Conservation (phyloP, 768 basidiomycete genomes). For the Cystobasidiopsis lactophilus region DNA sequence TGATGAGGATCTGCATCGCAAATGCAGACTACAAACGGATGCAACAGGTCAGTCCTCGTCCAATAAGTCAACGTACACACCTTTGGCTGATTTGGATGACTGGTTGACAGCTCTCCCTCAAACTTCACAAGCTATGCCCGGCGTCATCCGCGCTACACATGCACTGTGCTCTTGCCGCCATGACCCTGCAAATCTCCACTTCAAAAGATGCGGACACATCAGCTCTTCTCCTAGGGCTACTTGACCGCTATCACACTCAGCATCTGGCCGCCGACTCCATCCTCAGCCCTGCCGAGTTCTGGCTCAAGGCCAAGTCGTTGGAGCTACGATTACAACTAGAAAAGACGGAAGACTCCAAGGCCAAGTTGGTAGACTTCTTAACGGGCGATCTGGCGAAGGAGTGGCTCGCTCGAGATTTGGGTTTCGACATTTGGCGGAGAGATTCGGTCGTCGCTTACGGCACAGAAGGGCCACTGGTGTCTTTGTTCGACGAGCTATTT, state of each 20-base stretch:
- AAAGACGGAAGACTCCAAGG: background rate
- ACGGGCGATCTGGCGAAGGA: constrained; percentile 1
- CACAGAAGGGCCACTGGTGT: background rate
- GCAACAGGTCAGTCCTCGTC: no score
- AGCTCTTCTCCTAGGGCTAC: background rate
- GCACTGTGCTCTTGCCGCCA: background rate
- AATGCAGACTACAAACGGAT: no score
- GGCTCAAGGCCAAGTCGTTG: background rate
- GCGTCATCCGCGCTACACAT: background rate
- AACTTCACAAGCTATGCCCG: no score
- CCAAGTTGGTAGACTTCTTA: background rate
- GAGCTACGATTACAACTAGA: background rate
- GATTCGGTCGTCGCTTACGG: constrained; percentile 8
- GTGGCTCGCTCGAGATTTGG: constrained; percentile 11
- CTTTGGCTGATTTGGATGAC: no score
- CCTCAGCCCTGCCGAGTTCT: background rate
- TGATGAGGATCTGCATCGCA: no score
- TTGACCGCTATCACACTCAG: background rate
- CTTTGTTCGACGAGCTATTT: background rate
- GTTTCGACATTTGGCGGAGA: constrained; percentile 15
- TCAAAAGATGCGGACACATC: background rate
- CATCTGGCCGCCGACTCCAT: background rate
- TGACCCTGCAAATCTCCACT: background rate
- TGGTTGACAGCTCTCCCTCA: no score
- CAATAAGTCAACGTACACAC: no score